Evolutionary conservation across 2,329 filamentous ascomycete species (phyloP).

Genomic region (Talaromyces sp.): DNA sequence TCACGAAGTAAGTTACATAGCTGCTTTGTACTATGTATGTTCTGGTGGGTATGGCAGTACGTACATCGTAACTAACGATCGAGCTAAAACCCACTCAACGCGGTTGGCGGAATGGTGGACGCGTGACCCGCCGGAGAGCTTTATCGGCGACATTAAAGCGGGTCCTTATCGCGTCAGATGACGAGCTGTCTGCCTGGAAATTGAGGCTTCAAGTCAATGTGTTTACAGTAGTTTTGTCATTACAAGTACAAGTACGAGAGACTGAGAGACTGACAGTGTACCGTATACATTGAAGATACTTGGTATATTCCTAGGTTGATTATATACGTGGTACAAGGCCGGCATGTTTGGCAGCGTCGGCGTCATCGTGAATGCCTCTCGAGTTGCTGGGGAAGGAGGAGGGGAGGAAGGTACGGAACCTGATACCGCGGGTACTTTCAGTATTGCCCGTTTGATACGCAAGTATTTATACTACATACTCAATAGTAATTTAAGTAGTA

Average conservation of each 20-base stretch:
- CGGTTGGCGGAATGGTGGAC: not conserved
- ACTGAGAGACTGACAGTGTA: not conserved
- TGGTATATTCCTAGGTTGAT: not conserved
- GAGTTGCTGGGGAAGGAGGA: not conserved
- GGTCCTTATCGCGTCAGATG: constrained; percentile 16
- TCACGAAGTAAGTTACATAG: too few relatives aligned
- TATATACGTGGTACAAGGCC: not conserved
- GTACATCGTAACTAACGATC: too few relatives aligned
- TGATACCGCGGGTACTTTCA: constrained; percentile 4
- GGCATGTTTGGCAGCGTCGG: not conserved
- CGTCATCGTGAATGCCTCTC: constrained; percentile 6
- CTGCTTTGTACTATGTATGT: too few relatives aligned
- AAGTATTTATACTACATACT: not conserved
- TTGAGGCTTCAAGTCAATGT: not conserved
- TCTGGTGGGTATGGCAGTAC: too few relatives aligned
- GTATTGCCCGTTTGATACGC: not conserved
- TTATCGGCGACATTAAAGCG: constrained; percentile 2
- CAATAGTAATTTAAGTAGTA: not conserved
- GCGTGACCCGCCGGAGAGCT: constrained; percentile 8
- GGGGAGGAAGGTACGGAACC: constrained; percentile 8
- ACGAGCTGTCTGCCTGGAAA: not conserved
- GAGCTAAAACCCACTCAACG: not conserved
- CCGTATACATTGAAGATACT: not conserved
- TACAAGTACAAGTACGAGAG: not conserved
- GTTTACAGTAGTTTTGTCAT: not conserved